Conservation (phyloP, 371 early-diverging fungal species). For the Cokeromyces recurvatus region DNA sequence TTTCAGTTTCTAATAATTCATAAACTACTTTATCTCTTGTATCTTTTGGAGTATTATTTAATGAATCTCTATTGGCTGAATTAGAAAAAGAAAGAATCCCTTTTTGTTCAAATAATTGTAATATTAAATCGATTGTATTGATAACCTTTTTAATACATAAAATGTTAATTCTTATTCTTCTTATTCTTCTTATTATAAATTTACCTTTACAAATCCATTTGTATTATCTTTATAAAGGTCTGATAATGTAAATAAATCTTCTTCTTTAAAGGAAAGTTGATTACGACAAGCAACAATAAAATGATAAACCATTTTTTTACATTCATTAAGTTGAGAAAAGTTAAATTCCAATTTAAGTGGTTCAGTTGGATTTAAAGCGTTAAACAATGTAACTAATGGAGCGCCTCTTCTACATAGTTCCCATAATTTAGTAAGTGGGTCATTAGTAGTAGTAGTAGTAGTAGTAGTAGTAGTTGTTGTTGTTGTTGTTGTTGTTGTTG, state of each 20-base stretch:
- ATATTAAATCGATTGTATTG: slow-evolving; percentile 66
- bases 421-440: slow-evolving; percentile 88
- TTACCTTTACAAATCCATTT: slow-evolving; percentile 91
- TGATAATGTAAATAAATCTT: slow-evolving; percentile 78
- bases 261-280: slow-evolving; percentile 64
- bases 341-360: slow-evolving; percentile 51
- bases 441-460: slow-evolving; percentile 16
- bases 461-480: slow-evolving; percentile 15
- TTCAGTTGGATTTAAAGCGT: slow-evolving; percentile 62
- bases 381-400: slow-evolving; percentile 79
- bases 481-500: too few species aligned
- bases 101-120: slow-evolving; percentile 65
- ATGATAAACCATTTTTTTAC: slow-evolving; percentile 80
- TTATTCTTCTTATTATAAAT: background rate
- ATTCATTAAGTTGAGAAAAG: slow-evolving; percentile 43
- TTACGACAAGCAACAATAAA: slow-evolving; percentile 71
- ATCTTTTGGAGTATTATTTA: slow-evolving; percentile 61
- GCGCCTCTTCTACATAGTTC: slow-evolving; percentile 82
- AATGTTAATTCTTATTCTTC: background rate
- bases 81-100: slow-evolving; percentile 45
- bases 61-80: slow-evolving; percentile 50
- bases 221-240: slow-evolving; percentile 93
- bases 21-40: slow-evolving; percentile 82
- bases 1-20: slow-evolving; percentile 92
- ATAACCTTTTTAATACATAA: slow-evolving; percentile 35